Conservation (phyloP, 352 stramenopile genomes). For the Peronospora belbahrii region DNA sequence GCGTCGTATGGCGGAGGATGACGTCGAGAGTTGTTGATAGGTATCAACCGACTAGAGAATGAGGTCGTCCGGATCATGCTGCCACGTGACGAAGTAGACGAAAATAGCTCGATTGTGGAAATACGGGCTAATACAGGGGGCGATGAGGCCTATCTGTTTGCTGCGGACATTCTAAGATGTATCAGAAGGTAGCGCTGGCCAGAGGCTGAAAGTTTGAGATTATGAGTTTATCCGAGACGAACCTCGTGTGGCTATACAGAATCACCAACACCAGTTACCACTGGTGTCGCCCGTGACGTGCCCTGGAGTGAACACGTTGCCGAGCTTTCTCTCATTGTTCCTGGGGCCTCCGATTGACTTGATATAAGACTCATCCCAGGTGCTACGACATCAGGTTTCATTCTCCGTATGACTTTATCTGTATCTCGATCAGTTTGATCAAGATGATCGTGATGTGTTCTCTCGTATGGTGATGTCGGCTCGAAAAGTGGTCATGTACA, state of each 20-base stretch:
- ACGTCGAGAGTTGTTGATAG: slow-evolving; percentile 52
- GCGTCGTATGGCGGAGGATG: slow-evolving; percentile 65
- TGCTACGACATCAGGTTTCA: no score
- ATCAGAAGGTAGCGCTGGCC: slow-evolving; percentile 75
- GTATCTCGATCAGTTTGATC: slow-evolving; percentile 79
- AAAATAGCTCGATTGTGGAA: slow-evolving; percentile 96
- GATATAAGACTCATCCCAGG: no score
- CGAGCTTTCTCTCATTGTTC: no score
- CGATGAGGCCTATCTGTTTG: slow-evolving; percentile 95
- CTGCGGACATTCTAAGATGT: slow-evolving; percentile 90
- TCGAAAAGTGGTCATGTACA: slow-evolving; percentile 76
- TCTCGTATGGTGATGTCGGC: slow-evolving; percentile 29
- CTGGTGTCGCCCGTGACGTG: no score
- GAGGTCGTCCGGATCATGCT: slow-evolving; percentile 72
- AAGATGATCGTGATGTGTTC: slow-evolving; percentile 47
- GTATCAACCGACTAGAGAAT: slow-evolving; percentile 48
- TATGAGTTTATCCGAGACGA: slow-evolving; percentile 77
- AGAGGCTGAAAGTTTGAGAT: slow-evolving; percentile 90
- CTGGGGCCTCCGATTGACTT: no score
- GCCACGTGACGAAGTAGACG: slow-evolving; percentile 83
- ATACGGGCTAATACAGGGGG: slow-evolving; percentile 94
- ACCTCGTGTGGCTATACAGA: slow-evolving; percentile 82
- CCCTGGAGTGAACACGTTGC: no score
- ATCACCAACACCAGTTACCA: no score
- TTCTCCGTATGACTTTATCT: slow-evolving; percentile 77